Evolutionary conservation across 345 rosid genomes (phyloP).

Genomic region (Lagerstroemia speciosa): DNA sequence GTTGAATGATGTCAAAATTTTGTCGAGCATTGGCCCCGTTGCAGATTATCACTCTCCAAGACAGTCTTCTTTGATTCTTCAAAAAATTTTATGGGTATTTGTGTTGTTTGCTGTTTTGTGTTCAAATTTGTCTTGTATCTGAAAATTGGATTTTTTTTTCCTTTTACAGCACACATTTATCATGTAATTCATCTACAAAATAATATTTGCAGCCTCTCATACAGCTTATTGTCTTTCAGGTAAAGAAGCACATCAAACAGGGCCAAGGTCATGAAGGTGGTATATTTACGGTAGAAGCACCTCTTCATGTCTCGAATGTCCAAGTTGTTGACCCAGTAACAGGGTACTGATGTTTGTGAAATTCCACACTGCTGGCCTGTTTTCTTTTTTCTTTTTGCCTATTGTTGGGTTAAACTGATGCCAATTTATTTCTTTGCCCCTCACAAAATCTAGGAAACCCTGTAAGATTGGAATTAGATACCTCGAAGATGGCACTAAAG

Average conservation of each 20-base stretch:
- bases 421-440: not conserved
- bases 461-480: slow-evolving; percentile 76
- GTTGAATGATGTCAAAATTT: not conserved
- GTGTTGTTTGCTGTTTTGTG: not conserved
- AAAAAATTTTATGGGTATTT: not conserved
- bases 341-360: slow-evolving; percentile 37
- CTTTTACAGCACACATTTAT: not conserved
- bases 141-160: not conserved
- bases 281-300: slow-evolving; percentile 90
- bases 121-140: not conserved
- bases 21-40: not conserved
- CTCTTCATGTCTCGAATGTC: slow-evolving; percentile 88
- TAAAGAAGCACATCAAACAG: slow-evolving; percentile 82
- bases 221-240: slow-evolving; percentile 23
- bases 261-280: slow-evolving; percentile 96
- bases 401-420: not conserved
- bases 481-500: slow-evolving; percentile 96
- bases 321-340: slow-evolving; percentile 92
- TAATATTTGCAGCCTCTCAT: not conserved
- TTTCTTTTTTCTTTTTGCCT: not conserved
- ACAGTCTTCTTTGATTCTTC: not conserved
- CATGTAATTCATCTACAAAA: not conserved
- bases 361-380: not conserved
- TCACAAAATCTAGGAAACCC: slow-evolving; percentile 49
- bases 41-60: not conserved